Evolutionary conservation across 1,284 basidiomycete genomes (phyloP).

Genomic region (Ganoderma leucocontextum): DNA sequence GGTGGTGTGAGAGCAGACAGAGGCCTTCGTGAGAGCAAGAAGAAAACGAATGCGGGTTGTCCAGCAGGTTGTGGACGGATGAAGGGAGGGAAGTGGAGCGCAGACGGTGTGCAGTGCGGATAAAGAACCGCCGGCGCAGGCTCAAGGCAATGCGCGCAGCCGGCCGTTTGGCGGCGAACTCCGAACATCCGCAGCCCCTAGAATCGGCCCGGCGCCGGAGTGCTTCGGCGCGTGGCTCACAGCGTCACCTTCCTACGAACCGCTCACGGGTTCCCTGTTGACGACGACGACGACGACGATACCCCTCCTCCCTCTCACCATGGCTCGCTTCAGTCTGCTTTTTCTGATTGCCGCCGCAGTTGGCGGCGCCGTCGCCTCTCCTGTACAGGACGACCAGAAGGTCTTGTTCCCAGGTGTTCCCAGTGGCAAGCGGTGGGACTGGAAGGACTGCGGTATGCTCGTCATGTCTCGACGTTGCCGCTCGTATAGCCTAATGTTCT

Average conservation of each 20-base stretch:
- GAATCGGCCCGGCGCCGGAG: neutral
- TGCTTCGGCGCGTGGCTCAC: neutral
- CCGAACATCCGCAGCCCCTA: conserved; percentile 16
- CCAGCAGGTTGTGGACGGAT: conserved; percentile 17
- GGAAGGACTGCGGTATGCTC: conserved; percentile 65
- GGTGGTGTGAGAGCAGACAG: conserved; percentile 16
- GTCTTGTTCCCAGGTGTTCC: conserved; percentile 38
- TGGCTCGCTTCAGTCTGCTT: conserved; percentile 54
- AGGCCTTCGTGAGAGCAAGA: conserved; percentile 18
- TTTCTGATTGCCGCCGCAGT: conserved; percentile 48
- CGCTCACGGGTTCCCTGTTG: conserved; percentile 20
- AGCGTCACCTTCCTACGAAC: conserved; percentile 12
- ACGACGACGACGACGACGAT: conserved; percentile 27
- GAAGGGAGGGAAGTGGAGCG: conserved; percentile 12
- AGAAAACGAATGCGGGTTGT: conserved; percentile 17
- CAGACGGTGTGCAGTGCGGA: conserved; percentile 19
- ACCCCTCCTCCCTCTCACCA: conserved; percentile 34
- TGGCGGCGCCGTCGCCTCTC: conserved; percentile 44
- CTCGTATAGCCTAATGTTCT: neutral
- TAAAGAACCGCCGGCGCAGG: neutral
- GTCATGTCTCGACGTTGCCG: neutral
- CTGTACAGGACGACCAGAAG: conserved; percentile 48
- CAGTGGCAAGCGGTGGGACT: conserved; percentile 57
- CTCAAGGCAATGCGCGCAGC: conserved; percentile 13
- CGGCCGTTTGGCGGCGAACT: neutral